Conservation (phyloP, 1,139 yeast genomes). For the Suhomyces atakaporum region DNA sequence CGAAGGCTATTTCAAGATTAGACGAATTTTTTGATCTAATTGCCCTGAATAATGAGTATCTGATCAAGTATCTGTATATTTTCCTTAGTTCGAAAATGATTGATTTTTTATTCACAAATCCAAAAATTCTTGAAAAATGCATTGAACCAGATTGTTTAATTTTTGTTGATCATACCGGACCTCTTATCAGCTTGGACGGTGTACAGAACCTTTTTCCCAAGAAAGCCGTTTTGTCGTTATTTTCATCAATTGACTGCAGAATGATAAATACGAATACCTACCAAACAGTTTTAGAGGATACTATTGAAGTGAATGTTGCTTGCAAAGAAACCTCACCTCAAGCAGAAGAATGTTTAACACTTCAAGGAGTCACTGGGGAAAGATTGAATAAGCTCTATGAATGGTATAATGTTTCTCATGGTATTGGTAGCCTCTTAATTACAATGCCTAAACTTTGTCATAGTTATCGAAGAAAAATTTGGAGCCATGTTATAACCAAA, state of each 20-base stretch:
- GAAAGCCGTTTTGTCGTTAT: conserved; percentile 3
- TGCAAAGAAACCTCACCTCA: not conserved
- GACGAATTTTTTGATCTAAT: conserved; percentile 9
- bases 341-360: not conserved
- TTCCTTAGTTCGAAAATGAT: conserved; percentile 10
- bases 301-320: conserved; percentile 3
- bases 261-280: conserved; percentile 8
- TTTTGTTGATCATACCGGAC: conserved; percentile 10
- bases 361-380: not conserved
- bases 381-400: conserved; percentile 1
- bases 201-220: conserved; percentile 3
- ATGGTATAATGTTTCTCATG: not conserved
- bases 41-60: not conserved
- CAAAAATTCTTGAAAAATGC: conserved; percentile 3
- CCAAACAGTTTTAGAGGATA: conserved; percentile 5
- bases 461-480: not conserved
- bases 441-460: not conserved
- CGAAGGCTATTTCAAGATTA: conserved; percentile 2
- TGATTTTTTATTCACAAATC: conserved; percentile 6
- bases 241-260: conserved; percentile 11
- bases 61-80: conserved; percentile 6
- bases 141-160: conserved; percentile 6
- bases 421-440: not conserved
- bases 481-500: conserved; percentile 11
- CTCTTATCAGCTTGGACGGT: conserved; percentile 1